Percentiles rank a stretch among this genome's conserved stretches.
Conservation (phyloP, 805 yeast species). For the Nakazawaea populi region DNA sequence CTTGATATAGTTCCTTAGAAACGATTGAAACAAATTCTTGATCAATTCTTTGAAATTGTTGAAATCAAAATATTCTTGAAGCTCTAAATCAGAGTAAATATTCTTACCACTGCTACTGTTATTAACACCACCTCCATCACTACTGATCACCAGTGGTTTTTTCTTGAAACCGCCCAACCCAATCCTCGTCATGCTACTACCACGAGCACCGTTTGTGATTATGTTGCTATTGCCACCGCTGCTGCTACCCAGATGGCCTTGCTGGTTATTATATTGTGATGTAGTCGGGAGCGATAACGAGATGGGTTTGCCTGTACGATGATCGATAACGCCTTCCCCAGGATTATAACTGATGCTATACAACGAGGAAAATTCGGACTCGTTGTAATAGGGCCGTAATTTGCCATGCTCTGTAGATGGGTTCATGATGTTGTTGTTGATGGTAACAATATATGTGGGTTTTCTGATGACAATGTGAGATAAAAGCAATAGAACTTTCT, state of each 20-base stretch:
- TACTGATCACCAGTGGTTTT: constrained; percentile 11
- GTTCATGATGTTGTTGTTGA: no score
- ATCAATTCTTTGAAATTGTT: constrained; percentile 51
- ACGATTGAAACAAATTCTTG: constrained; percentile 51
- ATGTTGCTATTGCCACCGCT: neutral
- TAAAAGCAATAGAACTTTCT: no score
- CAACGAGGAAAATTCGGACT: constrained; percentile 23
- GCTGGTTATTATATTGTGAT: constrained; percentile 9
- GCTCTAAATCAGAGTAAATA: constrained; percentile 52
- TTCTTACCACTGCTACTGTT: constrained; percentile 23
- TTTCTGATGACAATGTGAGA: no score
- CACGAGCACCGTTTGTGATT: constrained; percentile 6
- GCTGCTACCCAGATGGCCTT: neutral
- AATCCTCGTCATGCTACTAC: neutral
- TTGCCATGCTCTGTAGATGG: neutral
- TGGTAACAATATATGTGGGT: no score
- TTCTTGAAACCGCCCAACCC: constrained; percentile 2
- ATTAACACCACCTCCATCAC: constrained; percentile 10
- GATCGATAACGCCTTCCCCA: constrained; percentile 27
- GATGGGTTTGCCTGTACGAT: constrained; percentile 25
- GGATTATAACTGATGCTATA: constrained; percentile 29
- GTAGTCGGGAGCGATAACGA: constrained; percentile 26
- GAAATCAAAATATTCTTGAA: constrained; percentile 59
- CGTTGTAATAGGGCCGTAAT: constrained; percentile 26
- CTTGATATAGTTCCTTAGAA: constrained; percentile 62